Percentiles rank a stretch among this genome's conserved stretches.
These are phyloP conservation scores for Colletotrichum tabaci DNA, from an alignment of 2,329 filamentous ascomycete genomes.

Conservation along the genomic window DNA sequence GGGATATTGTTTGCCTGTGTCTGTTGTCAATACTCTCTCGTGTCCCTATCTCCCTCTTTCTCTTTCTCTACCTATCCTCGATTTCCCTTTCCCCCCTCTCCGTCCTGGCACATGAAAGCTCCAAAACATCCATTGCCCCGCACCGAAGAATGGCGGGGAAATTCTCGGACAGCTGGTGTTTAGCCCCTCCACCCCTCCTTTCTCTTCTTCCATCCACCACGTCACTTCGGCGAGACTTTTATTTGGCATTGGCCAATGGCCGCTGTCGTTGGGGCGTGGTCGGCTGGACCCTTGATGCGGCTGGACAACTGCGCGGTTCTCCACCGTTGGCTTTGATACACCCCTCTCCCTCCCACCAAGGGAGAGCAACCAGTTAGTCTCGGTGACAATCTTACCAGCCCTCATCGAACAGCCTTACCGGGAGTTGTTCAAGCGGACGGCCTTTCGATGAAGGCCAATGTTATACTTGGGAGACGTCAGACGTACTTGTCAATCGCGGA, in stretches of 20 bases:
- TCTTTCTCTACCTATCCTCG: not conserved
- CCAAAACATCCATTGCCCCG: constrained; percentile 30
- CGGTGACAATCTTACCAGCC: not conserved
- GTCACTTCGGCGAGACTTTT: constrained; percentile 18
- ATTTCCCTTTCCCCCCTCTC: not conserved
- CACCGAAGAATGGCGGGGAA: constrained; percentile 28
- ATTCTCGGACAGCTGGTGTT: constrained; percentile 26
- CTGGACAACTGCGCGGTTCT: constrained; percentile 1
- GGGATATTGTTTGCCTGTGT: not conserved
- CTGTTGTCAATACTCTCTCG: constrained; percentile 1
- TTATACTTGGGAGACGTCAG: too few relatives aligned
- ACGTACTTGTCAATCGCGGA: too few relatives aligned
- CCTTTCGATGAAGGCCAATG: not conserved
- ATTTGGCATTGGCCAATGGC: constrained; percentile 34
- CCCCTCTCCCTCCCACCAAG: too few relatives aligned
- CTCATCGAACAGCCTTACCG: not conserved
- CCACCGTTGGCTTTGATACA: too few relatives aligned
- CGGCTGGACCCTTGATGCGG: constrained; percentile 12
- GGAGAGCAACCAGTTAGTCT: not conserved
- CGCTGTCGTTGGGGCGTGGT: not conserved
- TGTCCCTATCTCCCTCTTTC: too few relatives aligned
- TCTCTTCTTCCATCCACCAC: constrained; percentile 15
- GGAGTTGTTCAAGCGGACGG: not conserved
- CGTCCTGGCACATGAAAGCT: constrained; percentile 12
- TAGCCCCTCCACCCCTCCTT: constrained; percentile 5